Base-by-base conservation (phyloP, 2,329 filamentous ascomycete genomes). In the Chalaropsis thielavioides region DNA sequence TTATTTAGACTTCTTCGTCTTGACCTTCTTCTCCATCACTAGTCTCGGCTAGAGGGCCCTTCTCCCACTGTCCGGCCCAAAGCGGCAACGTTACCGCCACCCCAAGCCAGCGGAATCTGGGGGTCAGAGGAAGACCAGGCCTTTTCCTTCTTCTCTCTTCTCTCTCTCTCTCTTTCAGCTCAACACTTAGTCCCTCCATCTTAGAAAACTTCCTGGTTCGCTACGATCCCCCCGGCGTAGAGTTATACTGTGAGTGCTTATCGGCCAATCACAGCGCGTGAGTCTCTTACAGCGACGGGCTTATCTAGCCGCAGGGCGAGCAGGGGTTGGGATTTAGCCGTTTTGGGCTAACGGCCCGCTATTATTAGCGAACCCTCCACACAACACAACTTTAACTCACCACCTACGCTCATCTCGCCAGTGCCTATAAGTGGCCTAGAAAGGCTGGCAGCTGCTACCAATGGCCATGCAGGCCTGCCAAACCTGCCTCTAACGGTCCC, bases 221-320 rank as follows among this genome's bases (percentile, higher is more conserved):
- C 17, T 43, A 27, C 35, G 17, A 27, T 24, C 58, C 58, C 56
- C 58, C 59, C 19, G 6, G n/a, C 13, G 6, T 35, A 13, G 13
- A 44, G 22, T 44, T 44, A 61, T 13, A 27, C 40, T 31, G 27
- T 17, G 24, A 17, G 8, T 0, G 19, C 59, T 61, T 61, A 61
- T 61, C 59, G 43, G 40, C 59, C 40, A 61, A 61, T 46, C 59
- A 46, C 13, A 46, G 11, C 0, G 1, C 4, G 2, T 1, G 22
- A 0, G 11, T 44, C 1, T 10, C 41, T 46, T 35, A 38, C 1
- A 46, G 43, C n/a, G 43, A 6, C 17, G 15, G 4, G 1, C 59
- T 61, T 61, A 61, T 61, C 59, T 61, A 31, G 43, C 22, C 59
- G 59, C 59, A 61, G 11, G 13, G 8, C 41, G 24, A 31, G 40